Evolutionary conservation across 495 filamentous ascomycete species (phyloP), one percentile per base, ranked within the genome.

Genomic region (Penicillium mononematosum): DNA sequence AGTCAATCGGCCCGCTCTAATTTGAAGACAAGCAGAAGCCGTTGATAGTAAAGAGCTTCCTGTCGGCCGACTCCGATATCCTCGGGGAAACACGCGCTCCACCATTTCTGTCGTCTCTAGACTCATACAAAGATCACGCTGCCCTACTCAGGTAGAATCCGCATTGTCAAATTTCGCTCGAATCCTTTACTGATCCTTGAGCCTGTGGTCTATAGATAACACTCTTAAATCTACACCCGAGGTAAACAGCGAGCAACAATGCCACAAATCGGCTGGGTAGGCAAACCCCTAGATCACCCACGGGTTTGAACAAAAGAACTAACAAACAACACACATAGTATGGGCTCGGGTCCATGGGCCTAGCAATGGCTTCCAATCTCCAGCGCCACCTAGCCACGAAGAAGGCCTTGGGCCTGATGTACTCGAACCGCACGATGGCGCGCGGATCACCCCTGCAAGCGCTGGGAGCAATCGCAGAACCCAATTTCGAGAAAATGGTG

Each of bases 281-380:
- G 61, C 56, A 16, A 16, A 8, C 50, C 14, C 12, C 17, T 29
- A 11, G 42, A 31, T 12, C 5, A 51, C 20, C 5, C 17, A 22
- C 5, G 1, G 5, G 3, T 8, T 7, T 14, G 16, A 34, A 27
- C 5, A n/a, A 49, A 34, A 20, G 45, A 20, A 29, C 51, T 66
- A 59, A 66, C 39, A 8, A 59, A 66, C 39, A 8, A 24, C 14
- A 39, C 6, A 6, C 29, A 50, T 44, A 78, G 75, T 78, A 75
- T 61, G 75, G 75, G 58, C 74, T 78, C 36, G 75, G 75, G 19
- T 77, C 75, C 51, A 78, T 78, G 74, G 75, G 75, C 60, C 74
- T 76, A n/a, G 75, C 74, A 58, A 78, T 78, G 75, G 75, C 75
- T 60, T 72, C 55, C 41, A 78, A 78, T 55, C 72, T 78, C 14